Evolutionary conservation across 2,329 filamentous ascomycete species (phyloP).

Genomic region (Phaeosphaeriaceae sp.): DNA sequence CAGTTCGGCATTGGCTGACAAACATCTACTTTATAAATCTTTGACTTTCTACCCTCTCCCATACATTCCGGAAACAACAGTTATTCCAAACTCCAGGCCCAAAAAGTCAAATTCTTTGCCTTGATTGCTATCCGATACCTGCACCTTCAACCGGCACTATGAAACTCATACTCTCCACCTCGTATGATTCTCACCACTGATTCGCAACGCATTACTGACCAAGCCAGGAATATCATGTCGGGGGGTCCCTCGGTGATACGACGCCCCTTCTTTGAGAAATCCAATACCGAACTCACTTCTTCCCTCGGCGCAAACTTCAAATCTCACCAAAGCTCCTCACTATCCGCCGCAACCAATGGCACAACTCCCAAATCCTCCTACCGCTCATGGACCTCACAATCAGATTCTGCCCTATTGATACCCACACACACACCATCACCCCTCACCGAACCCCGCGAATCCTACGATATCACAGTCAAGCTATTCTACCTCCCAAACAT

Average conservation of each 20-base stretch:
- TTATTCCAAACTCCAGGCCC: not conserved
- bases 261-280: slow-evolving; percentile 77
- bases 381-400: slow-evolving; percentile 70
- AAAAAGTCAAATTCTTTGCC: not conserved
- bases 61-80: not conserved
- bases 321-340: slow-evolving; percentile 69
- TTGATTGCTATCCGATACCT: not conserved
- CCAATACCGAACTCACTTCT: slow-evolving; percentile 90
- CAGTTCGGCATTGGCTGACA: slow-evolving; percentile 19
- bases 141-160: slow-evolving; percentile 57
- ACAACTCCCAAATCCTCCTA: slow-evolving; percentile 50
- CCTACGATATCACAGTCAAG: slow-evolving; percentile 96
- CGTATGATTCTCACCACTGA: slow-evolving; percentile 62
- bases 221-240: slow-evolving; percentile 86
- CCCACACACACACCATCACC: slow-evolving; percentile 75
- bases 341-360: slow-evolving; percentile 39
- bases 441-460: slow-evolving; percentile 77
- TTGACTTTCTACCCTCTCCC: not conserved
- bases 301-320: slow-evolving; percentile 84
- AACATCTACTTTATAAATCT: slow-evolving; percentile 14
- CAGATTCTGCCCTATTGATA: slow-evolving; percentile 66
- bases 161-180: slow-evolving; percentile 84
- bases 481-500: slow-evolving; percentile 86
- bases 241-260: slow-evolving; percentile 83
- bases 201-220: slow-evolving; percentile 36